phyloP scores from a whole-genome alignment of 2,329 filamentous ascomycete genomes.

The Pseudopyrenochaeta lycopersici region DNA sequence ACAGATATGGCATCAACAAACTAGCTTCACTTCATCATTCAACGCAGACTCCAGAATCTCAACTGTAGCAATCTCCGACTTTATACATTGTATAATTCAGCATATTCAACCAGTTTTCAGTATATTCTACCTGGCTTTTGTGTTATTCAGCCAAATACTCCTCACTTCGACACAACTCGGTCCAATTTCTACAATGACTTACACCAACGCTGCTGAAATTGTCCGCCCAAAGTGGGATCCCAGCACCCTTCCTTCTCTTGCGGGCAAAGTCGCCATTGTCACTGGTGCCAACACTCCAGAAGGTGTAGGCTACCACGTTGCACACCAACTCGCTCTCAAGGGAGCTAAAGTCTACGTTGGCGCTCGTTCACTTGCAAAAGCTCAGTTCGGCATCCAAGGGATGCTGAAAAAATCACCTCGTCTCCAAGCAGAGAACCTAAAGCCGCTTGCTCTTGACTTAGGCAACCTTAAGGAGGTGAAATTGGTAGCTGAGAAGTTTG shows the following conservation, averaged over 20 bases:
- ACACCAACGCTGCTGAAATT: background rate
- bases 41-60: too few species aligned
- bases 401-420: slow-evolving; percentile 10
- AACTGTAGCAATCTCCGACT: too few species aligned
- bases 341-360: slow-evolving; percentile 22
- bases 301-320: slow-evolving; percentile 13
- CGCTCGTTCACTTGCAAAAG: slow-evolving; percentile 14
- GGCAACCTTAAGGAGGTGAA: slow-evolving; percentile 53
- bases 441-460: slow-evolving; percentile 42
- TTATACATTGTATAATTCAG: too few species aligned
- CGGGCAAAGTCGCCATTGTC: slow-evolving; percentile 13
- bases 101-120: too few species aligned
- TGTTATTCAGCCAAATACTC: background rate
- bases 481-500: slow-evolving; percentile 46
- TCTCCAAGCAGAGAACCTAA: slow-evolving; percentile 25
- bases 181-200: background rate
- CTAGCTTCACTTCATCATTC: too few species aligned
- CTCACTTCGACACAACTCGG: background rate
- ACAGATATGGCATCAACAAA: too few species aligned
- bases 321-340: slow-evolving; percentile 13
- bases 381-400: slow-evolving; percentile 10
- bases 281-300: slow-evolving; percentile 16
- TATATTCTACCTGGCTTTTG: too few species aligned
- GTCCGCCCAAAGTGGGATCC: background rate
- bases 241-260: background rate